These are phyloP conservation scores for Rutstroemia sp. DNA, from an alignment of 2,329 filamentous ascomycete species.

Conservation along the genomic window DNA sequence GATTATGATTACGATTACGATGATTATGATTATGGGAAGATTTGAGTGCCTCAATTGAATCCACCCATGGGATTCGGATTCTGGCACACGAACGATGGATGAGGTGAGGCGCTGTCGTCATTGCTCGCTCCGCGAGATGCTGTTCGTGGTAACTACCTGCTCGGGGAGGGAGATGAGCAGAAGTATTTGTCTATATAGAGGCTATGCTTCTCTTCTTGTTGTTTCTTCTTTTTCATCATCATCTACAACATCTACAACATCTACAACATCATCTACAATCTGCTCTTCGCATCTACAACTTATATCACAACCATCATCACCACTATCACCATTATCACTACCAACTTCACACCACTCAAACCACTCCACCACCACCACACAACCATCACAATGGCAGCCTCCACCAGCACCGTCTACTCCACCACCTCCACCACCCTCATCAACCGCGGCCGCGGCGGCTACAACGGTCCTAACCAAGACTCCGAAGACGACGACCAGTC, in stretches of 20 bases:
- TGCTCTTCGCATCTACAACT: neutral
- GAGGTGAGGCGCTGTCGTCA: constrained; percentile 10
- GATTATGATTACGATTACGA: neutral
- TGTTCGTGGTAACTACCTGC: no score
- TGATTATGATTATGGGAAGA: neutral
- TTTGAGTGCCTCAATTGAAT: no score
- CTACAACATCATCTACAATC: neutral
- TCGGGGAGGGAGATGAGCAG: neutral
- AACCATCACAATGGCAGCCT: constrained; percentile 17
- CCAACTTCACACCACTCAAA: neutral
- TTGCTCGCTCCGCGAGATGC: neutral
- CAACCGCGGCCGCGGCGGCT: constrained; percentile 23
- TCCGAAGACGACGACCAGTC: constrained; percentile 12
- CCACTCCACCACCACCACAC: neutral
- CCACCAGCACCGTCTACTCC: constrained; percentile 2
- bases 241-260: neutral
- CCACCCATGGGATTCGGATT: neutral
- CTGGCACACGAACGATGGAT: neutral
- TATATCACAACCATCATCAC: neutral
- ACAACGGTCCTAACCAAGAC: constrained; percentile 16
- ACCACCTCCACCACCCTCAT: constrained; percentile 7
- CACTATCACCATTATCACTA: neutral
- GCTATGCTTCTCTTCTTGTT: neutral
- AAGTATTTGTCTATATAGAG: constrained; percentile 1
- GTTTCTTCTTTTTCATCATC: neutral